Percentiles rank a stretch among this genome's conserved stretches.
Conservation (phyloP, 345 rosid species). For the Bretschneidera sinensis region DNA sequence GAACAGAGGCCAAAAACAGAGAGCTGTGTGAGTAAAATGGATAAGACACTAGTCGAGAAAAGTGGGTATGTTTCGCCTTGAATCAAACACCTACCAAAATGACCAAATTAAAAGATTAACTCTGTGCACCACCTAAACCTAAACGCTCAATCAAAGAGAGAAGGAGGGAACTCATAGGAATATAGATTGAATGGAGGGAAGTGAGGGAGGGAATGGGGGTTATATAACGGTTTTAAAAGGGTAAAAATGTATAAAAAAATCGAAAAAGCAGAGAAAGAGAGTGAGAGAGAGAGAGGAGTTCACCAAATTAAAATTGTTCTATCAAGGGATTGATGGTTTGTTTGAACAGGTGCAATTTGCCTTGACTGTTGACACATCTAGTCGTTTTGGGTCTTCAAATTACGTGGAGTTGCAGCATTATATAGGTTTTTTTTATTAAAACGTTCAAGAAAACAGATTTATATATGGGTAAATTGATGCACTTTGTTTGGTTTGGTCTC, state of each 20-base stretch:
- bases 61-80: too few species aligned
- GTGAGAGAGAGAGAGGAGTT: too few species aligned
- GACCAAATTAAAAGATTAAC: neutral
- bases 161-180: neutral
- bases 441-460: too few species aligned
- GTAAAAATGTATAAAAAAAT: neutral
- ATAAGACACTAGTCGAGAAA: neutral
- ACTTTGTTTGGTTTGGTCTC: constrained; percentile 19
- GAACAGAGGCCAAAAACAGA: neutral
- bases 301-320: too few species aligned
- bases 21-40: neutral
- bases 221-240: neutral
- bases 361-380: too few species aligned
- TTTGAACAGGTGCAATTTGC: neutral
- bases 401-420: too few species aligned
- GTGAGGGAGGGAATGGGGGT: neutral
- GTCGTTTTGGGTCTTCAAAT: neutral
- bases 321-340: neutral
- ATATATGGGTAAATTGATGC: constrained; percentile 27
- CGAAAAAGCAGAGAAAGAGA: neutral
- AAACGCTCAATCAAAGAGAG: too few species aligned
- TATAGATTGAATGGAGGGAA: too few species aligned
- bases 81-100: neutral
- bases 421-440: too few species aligned
- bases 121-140: too few species aligned